phyloP scores from a whole-genome alignment of 148 eudicot genomes.

The Gaultheria prostrata region DNA sequence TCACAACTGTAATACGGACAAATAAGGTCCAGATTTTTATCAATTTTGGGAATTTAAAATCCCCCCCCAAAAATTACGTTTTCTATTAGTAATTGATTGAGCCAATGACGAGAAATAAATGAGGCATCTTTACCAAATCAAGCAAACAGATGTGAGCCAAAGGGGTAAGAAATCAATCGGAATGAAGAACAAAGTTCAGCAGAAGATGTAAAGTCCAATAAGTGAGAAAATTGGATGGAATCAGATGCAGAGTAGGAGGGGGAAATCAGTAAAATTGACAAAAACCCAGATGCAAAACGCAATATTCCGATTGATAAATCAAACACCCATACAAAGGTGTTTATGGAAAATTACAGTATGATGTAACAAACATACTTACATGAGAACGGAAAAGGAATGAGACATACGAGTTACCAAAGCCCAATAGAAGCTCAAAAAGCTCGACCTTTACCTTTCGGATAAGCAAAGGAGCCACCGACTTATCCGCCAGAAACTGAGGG shows the following conservation, averaged over 20 bases:
- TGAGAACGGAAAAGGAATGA: background rate
- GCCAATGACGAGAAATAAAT: background rate
- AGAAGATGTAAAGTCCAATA: background rate
- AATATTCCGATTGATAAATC: constrained; percentile 1
- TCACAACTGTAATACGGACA: background rate
- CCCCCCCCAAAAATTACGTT: background rate
- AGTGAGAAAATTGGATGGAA: background rate
- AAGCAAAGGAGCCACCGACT: constrained; percentile 6
- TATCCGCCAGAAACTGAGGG: constrained; percentile 15
- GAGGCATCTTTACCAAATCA: constrained; percentile 12
- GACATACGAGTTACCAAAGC: constrained; percentile 2
- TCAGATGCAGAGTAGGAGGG: background rate
- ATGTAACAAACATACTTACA: background rate
- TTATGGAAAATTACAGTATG: background rate
- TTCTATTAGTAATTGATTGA: background rate
- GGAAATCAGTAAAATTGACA: background rate
- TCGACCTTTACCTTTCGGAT: background rate
- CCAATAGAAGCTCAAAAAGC: background rate
- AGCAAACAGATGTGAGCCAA: background rate
- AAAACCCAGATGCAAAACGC: background rate
- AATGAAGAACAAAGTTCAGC: background rate
- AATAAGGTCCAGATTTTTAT: background rate
- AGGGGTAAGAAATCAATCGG: background rate
- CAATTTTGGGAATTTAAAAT: background rate
- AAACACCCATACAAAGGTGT: background rate